These are phyloP conservation scores for Rhynchospora pubera DNA, from an alignment of 176 grass and related monocot genomes.

Conservation along the genomic window DNA sequence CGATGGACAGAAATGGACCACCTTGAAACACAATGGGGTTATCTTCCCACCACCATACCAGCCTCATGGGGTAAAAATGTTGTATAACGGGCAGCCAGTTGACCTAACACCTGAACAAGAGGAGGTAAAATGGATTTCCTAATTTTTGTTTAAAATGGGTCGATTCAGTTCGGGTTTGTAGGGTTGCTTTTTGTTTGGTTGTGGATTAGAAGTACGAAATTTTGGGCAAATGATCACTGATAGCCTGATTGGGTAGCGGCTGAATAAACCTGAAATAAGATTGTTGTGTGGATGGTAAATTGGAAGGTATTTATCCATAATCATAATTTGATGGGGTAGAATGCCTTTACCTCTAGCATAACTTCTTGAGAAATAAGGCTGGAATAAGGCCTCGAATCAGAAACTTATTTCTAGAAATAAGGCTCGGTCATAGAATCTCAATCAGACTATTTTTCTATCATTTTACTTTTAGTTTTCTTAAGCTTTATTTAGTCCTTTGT, in stretches of 20 bases:
- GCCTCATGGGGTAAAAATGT: constrained; percentile 90
- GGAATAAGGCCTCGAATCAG: neutral
- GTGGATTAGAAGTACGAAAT: neutral
- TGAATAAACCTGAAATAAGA: neutral
- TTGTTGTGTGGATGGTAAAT: neutral
- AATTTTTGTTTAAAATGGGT: constrained; percentile 8
- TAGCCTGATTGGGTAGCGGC: neutral
- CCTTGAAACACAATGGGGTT: constrained; percentile 75
- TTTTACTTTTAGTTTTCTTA: neutral
- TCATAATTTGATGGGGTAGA: neutral
- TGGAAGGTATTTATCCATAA: neutral
- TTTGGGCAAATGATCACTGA: neutral
- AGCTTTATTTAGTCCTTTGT: neutral
- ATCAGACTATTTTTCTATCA: neutral
- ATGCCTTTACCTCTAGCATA: neutral
- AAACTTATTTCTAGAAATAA: neutral
- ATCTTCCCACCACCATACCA: constrained; percentile 91
- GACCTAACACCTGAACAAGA: constrained; percentile 89
- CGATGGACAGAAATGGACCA: constrained; percentile 84
- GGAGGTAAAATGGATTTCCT: constrained; percentile 50
- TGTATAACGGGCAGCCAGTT: constrained; percentile 75
- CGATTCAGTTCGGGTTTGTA: neutral
- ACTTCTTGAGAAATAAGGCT: neutral
- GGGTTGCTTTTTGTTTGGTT: neutral
- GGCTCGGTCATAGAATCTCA: neutral